Conservation (phyloP, 225 moss, liverwort and hornwort species). For the Pleurozium schreberi region DNA sequence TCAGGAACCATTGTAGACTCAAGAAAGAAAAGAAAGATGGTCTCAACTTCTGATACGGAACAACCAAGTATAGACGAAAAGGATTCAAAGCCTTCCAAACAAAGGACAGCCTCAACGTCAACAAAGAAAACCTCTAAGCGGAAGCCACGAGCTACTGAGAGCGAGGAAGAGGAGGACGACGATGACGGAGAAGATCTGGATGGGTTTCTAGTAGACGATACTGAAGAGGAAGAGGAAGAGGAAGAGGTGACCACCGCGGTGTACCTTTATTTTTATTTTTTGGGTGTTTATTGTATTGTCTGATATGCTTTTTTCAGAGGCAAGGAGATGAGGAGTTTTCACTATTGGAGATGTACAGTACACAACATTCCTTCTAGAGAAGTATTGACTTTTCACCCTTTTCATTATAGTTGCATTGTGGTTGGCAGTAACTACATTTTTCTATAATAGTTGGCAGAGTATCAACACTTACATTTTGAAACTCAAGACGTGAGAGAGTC, state of each 20-base stretch:
- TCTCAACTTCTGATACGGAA: not conserved
- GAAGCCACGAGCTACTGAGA: not conserved
- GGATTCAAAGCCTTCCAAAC: not conserved
- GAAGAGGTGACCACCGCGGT: not conserved
- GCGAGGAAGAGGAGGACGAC: slow-evolving; percentile 9
- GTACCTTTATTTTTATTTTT: not conserved
- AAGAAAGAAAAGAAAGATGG: not conserved
- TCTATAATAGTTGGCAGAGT: too few relatives aligned
- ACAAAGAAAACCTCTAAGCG: not conserved
- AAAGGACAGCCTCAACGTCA: not conserved
- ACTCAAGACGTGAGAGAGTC: not conserved
- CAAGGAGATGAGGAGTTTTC: not conserved
- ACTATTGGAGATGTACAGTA: not conserved
- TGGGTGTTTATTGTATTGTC: not conserved
- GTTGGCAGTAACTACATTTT: not conserved
- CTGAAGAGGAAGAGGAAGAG: slow-evolving; percentile 23
- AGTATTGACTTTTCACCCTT: not conserved
- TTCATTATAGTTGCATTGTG: not conserved
- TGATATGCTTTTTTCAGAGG: not conserved
- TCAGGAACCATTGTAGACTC: not conserved
- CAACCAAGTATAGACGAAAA: not conserved
- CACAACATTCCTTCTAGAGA: not conserved
- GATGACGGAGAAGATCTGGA: slow-evolving; percentile 16
- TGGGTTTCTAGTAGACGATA: slow-evolving; percentile 31
- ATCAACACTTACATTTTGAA: not conserved